A percentile compares a stretch with the other conserved stretches of the same genome.
Conservation (phyloP, 805 yeast genomes). For the Starmerella riodocensis region DNA sequence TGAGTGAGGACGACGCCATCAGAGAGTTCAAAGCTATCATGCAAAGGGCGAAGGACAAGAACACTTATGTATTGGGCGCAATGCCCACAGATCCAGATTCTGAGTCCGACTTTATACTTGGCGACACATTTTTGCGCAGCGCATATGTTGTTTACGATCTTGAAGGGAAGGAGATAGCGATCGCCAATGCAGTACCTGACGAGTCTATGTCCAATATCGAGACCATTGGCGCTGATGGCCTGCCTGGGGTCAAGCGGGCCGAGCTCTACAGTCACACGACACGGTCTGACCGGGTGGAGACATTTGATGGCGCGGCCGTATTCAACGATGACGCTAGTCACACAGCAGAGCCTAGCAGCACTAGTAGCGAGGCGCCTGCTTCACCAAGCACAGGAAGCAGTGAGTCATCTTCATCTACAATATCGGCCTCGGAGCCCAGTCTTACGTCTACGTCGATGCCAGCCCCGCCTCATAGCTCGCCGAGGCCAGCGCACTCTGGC, state of each 20-base stretch:
- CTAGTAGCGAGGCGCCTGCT: no score
- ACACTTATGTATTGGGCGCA: constrained; percentile 3
- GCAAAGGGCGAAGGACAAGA: not conserved
- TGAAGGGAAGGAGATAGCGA: constrained; percentile 40
- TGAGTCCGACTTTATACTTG: constrained; percentile 32
- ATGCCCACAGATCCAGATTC: constrained; percentile 1
- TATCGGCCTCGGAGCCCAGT: no score
- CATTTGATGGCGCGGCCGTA: no score
- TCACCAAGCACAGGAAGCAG: no score
- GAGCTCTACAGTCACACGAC: constrained; percentile 2
- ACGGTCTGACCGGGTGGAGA: not conserved
- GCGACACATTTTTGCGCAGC: constrained; percentile 43
- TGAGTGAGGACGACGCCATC: not conserved
- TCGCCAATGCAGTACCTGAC: constrained; percentile 37
- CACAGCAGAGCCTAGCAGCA: not conserved
- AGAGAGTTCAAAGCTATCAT: not conserved
- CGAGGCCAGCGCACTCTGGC: no score
- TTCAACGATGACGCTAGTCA: not conserved
- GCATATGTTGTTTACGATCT: constrained; percentile 50
- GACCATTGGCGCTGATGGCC: constrained; percentile 9
- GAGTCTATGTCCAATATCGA: constrained; percentile 17
- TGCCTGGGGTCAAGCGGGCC: constrained; percentile 20
- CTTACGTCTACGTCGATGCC: no score
- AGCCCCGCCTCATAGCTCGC: no score
- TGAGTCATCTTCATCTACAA: no score